Conservation (phyloP, 1,284 basidiomycete genomes). For the Pisolithus thermaeus region DNA sequence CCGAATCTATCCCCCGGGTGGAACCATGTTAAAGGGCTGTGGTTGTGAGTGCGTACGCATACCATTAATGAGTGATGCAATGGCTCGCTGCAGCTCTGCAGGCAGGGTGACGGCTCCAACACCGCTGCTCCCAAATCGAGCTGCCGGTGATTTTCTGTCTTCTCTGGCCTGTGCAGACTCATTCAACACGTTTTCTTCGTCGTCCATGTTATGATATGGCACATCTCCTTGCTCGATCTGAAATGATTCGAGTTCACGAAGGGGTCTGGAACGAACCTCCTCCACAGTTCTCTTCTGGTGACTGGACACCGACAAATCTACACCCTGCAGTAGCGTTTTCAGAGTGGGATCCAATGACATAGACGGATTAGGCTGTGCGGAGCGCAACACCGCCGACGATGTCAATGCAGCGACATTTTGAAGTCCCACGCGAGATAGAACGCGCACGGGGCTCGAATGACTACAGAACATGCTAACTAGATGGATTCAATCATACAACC, state of each 20-base stretch:
- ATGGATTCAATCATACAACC: too few species aligned
- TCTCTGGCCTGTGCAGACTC: constrained; percentile 32
- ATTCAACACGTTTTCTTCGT: constrained; percentile 21
- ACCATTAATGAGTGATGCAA: constrained; percentile 58
- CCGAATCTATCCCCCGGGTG: constrained; percentile 41
- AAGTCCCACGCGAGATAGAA: constrained; percentile 18
- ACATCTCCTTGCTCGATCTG: constrained; percentile 27
- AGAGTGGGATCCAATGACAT: constrained; percentile 61
- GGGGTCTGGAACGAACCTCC: constrained; percentile 6
- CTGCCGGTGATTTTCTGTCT: constrained; percentile 73
- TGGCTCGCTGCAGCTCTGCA: constrained; percentile 56
- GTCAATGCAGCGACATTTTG: constrained; percentile 13
- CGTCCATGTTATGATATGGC: constrained; percentile 21
- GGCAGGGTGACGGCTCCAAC: constrained; percentile 70
- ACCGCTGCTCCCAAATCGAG: constrained; percentile 66
- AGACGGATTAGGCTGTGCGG: constrained; percentile 38
- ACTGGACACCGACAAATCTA: constrained; percentile 55
- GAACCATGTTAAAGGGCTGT: constrained; percentile 2
- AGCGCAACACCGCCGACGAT: constrained; percentile 13
- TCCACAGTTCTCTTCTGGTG: constrained; percentile 30
- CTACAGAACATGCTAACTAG: constrained; percentile 19
- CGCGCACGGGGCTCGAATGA: constrained; percentile 18
- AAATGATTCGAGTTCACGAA: constrained; percentile 52
- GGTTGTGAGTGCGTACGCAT: constrained; percentile 14
- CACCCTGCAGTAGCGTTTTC: constrained; percentile 53